Base-by-base conservation (phyloP, 306 rosid genomes). In the Sicyos edulis region DNA sequence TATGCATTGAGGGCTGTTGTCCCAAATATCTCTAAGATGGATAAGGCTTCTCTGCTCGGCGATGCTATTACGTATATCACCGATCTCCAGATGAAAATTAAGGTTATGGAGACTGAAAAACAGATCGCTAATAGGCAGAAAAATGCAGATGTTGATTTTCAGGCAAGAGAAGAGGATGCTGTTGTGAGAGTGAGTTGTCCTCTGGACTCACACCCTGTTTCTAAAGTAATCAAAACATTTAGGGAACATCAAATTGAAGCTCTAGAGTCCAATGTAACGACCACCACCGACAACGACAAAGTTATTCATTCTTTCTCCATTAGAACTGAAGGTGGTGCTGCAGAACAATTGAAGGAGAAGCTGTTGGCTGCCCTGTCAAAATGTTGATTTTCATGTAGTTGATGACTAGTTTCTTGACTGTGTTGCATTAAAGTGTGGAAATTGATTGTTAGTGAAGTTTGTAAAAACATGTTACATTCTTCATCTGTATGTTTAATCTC, bases 1-100 rank as follows among this genome's bases (percentile, higher is more conserved):
- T 91, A 91, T 16, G 96, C 96, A 5, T 84, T 91, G 53, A 78
- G 97, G 78, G 96, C 97, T 20, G 97, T 91, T 79, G 97, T 91
- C 70, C 97, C 97, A 3, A 91, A 91, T 69, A 91, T 91, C 44
- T 37, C 44, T 37, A 37, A 37, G 44, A 37, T 37, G 44, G 44
- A 37, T 37, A 37, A 37, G 44, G 97, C 97, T 15, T 91, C 97
- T 74, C 83, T 91, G 3, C 97, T 91, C 26, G 97, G 97, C 6
- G 96, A 91, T 68, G 96, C 97, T 73, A 91, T 91, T 57, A 77
- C 96, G 9, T 85, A 85, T 50, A 91, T 91, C 76, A 91, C 92
- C 0, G 96, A 91, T 84, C 96, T 91, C 29, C 97, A 91, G 78
- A 83, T 73, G 81, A 91, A 87, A 87, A 80, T 91, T 75, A 84